phyloP scores from a whole-genome alignment of 2,329 filamentous ascomycete genomes.

The Nemania sp. region DNA sequence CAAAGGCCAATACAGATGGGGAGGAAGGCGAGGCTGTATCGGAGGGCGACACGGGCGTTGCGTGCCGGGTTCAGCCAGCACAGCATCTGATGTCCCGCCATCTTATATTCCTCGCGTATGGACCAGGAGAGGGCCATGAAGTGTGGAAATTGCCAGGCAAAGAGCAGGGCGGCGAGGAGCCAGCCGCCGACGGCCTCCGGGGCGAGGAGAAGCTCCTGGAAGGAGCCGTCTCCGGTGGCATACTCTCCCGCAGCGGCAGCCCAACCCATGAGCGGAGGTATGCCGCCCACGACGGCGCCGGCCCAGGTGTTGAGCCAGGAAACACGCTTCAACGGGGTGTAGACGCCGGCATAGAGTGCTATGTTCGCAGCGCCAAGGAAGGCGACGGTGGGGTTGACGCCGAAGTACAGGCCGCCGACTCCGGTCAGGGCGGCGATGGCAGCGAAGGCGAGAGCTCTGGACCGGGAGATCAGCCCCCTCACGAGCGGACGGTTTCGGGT shows the following conservation, averaged over 20 bases:
- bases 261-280: slow-evolving; percentile 98
- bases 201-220: slow-evolving; percentile 81
- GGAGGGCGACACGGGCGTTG: slow-evolving; percentile 87
- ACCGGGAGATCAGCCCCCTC: slow-evolving; percentile 77
- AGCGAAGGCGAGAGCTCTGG: slow-evolving; percentile 82
- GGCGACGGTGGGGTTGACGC: slow-evolving; percentile 93
- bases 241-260: slow-evolving; percentile 91
- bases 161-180: slow-evolving; percentile 85
- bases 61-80: slow-evolving; percentile 87
- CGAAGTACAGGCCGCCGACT: slow-evolving; percentile 80
- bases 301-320: slow-evolving; percentile 94
- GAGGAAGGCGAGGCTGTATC: slow-evolving; percentile 87
- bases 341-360: slow-evolving; percentile 87
- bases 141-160: slow-evolving; percentile 98
- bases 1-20: slow-evolving; percentile 87
- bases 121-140: slow-evolving; percentile 94
- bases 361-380: slow-evolving; percentile 89
- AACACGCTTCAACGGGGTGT: slow-evolving; percentile 91
- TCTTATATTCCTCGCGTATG: slow-evolving; percentile 89
- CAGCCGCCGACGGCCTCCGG: slow-evolving; percentile 80
- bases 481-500: slow-evolving; percentile 92
- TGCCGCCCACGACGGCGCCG: slow-evolving; percentile 90
- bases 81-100: slow-evolving; percentile 77
- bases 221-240: slow-evolving; percentile 79
- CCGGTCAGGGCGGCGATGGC: slow-evolving; percentile 77